Percentiles rank a stretch among this genome's conserved stretches.
Evolutionary conservation across 805 yeast species (phyloP).

Genomic region (Phaffomyces thermotolerans): DNA sequence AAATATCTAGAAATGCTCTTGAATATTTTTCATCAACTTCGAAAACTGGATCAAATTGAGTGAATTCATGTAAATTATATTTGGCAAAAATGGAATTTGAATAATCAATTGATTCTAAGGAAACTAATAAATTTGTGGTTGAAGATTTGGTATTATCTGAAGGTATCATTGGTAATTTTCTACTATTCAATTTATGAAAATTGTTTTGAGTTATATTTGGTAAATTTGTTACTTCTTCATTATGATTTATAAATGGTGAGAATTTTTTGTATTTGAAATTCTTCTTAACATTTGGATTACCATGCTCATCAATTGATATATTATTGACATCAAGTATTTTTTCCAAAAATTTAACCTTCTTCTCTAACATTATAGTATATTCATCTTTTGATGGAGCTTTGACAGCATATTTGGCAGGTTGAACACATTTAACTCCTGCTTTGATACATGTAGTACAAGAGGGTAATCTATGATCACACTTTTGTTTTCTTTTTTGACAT

Average conservation of each 20-base stretch:
- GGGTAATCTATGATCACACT: constrained; percentile 60
- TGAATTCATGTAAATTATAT: constrained; percentile 40
- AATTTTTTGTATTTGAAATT: constrained; percentile 32
- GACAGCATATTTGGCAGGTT: constrained; percentile 52
- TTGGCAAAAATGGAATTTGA: constrained; percentile 36
- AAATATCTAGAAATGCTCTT: constrained; percentile 45
- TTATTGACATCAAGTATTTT: constrained; percentile 32
- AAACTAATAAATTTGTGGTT: constrained; percentile 2
- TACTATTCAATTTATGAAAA: constrained; percentile 5
- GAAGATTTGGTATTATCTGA: background rate
- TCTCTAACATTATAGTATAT: constrained; percentile 50
- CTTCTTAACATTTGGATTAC: constrained; percentile 23
- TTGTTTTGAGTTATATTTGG: constrained; percentile 5
- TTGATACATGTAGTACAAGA: constrained; percentile 60
- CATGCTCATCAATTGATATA: constrained; percentile 21
- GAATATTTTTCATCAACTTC: constrained; percentile 44
- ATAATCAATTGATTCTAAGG: constrained; percentile 32
- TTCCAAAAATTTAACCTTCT: constrained; percentile 46
- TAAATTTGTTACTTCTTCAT: background rate
- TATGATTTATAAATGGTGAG: constrained; percentile 26
- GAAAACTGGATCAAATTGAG: constrained; percentile 42
- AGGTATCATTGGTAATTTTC: constrained; percentile 6
- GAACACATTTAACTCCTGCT: constrained; percentile 54
- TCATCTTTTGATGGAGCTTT: constrained; percentile 44
- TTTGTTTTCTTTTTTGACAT: constrained; percentile 53